phyloP scores from a whole-genome alignment of 2,329 filamentous ascomycete genomes.

The Gremmenia infestans region DNA sequence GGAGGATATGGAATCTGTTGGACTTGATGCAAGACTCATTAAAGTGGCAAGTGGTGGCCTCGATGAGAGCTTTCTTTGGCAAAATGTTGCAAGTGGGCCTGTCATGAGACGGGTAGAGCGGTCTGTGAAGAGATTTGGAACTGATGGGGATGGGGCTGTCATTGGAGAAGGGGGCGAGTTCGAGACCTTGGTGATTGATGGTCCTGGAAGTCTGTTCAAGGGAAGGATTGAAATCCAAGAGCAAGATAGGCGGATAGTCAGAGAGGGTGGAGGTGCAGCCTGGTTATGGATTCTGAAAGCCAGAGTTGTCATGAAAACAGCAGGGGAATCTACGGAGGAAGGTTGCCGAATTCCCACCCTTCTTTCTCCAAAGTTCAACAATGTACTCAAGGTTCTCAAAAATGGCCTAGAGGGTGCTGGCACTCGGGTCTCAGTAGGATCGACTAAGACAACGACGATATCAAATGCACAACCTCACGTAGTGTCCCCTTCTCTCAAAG shows the following conservation, averaged over 20 bases:
- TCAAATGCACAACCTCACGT: neutral
- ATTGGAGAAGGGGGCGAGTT: slow-evolving; percentile 95
- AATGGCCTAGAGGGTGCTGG: neutral
- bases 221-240: slow-evolving; percentile 60
- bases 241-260: slow-evolving; percentile 46
- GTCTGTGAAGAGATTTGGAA: slow-evolving; percentile 63
- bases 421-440: neutral
- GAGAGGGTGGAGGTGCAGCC: slow-evolving; percentile 72
- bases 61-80: slow-evolving; percentile 75
- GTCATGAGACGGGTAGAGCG: slow-evolving; percentile 45
- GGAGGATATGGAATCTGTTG: slow-evolving; percentile 72
- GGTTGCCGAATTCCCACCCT: slow-evolving; percentile 54
- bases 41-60: slow-evolving; percentile 92
- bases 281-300: slow-evolving; percentile 58
- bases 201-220: slow-evolving; percentile 69
- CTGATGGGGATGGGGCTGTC: slow-evolving; percentile 60
- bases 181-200: slow-evolving; percentile 84
- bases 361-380: slow-evolving; percentile 58
- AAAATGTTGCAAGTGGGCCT: slow-evolving; percentile 60
- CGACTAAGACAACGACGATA: neutral
- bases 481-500: neutral
- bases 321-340: slow-evolving; percentile 34
- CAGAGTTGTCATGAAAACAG: slow-evolving; percentile 41
- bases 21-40: slow-evolving; percentile 84
- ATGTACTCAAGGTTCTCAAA: slow-evolving; percentile 14